Evolutionary conservation across 345 rosid species (phyloP).

Genomic region (Citrus hindsii): DNA sequence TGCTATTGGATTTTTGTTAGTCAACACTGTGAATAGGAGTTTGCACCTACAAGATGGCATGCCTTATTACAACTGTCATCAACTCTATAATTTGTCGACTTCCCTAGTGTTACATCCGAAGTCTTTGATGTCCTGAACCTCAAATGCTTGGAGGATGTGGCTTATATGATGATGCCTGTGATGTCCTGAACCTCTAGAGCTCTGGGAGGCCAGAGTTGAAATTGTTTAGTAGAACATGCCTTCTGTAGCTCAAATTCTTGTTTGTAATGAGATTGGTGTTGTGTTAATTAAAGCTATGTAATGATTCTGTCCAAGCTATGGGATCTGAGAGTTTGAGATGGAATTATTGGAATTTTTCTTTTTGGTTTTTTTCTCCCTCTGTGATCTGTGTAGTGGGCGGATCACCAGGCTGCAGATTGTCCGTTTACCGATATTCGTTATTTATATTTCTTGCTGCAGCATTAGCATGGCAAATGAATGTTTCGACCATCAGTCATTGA

Average conservation of each 20-base stretch:
- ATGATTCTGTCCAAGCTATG: background rate
- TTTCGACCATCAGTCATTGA: too few relatives aligned
- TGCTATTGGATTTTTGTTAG: slow-evolving; percentile 4
- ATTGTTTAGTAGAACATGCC: slow-evolving; percentile 4
- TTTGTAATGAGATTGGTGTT: slow-evolving; percentile 9
- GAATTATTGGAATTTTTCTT: background rate
- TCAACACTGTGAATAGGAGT: slow-evolving; percentile 11
- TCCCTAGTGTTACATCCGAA: background rate
- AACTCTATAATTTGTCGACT: slow-evolving; percentile 17
- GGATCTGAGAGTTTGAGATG: background rate
- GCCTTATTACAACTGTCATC: background rate
- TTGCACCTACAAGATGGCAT: slow-evolving; percentile 12
- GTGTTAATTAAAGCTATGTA: slow-evolving; percentile 1
- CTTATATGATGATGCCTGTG: background rate
- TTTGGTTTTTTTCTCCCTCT: too few relatives aligned
- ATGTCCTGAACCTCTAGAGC: background rate
- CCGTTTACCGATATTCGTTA: too few relatives aligned
- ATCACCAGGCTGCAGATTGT: too few relatives aligned
- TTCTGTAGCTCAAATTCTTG: slow-evolving; percentile 8
- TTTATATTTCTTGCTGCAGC: too few relatives aligned
- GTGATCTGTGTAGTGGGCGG: too few relatives aligned
- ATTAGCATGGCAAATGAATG: too few relatives aligned
- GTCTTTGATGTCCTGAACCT: background rate
- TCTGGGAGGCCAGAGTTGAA: slow-evolving; percentile 16
- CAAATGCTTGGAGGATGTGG: background rate